These are phyloP conservation scores for Wickerhamomyces queroliae DNA, from an alignment of 805 yeast species.

Conservation along the genomic window DNA sequence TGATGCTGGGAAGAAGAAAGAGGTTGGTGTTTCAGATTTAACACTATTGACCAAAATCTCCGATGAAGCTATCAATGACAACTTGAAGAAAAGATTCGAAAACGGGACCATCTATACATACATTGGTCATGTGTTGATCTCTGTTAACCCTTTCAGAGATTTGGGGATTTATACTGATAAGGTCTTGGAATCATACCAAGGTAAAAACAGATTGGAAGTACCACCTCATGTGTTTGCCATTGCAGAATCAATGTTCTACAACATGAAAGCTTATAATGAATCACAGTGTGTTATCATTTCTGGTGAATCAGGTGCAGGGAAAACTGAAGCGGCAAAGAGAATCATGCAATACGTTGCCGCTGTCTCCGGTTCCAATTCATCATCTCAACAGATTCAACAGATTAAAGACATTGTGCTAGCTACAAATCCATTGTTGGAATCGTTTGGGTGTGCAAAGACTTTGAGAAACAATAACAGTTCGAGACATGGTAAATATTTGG, in stretches of 20 bases:
- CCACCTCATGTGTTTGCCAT: constrained; percentile 98
- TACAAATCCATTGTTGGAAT: constrained; percentile 86
- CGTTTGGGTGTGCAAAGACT: constrained; percentile 93
- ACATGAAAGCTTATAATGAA: constrained; percentile 89
- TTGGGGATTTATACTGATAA: constrained; percentile 89
- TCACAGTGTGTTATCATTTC: constrained; percentile 96
- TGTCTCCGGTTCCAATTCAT: constrained; percentile 64
- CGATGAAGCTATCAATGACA: constrained; percentile 90
- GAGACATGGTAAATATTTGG: constrained; percentile 90
- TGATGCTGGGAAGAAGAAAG: constrained; percentile 83
- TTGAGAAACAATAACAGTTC: constrained; percentile 85
- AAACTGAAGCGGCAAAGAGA: constrained; percentile 96
- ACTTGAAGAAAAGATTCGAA: constrained; percentile 81
- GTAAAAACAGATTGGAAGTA: constrained; percentile 90
- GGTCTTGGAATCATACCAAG: constrained; percentile 70
- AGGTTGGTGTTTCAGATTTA: constrained; percentile 96
- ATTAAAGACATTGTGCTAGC: constrained; percentile 98
- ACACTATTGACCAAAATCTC: constrained; percentile 84
- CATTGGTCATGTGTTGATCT: constrained; percentile 90
- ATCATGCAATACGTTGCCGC: constrained; percentile 96
- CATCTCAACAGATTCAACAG: constrained; percentile 66
- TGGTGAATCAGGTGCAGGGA: constrained; percentile 98
- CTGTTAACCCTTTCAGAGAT: constrained; percentile 95
- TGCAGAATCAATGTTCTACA: constrained; percentile 95
- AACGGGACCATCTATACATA: constrained; percentile 89